Evolutionary conservation across 2,329 filamentous ascomycete genomes (phyloP), one percentile per base, ranked within the genome.

Genomic region (Botrytis cinerea): DNA sequence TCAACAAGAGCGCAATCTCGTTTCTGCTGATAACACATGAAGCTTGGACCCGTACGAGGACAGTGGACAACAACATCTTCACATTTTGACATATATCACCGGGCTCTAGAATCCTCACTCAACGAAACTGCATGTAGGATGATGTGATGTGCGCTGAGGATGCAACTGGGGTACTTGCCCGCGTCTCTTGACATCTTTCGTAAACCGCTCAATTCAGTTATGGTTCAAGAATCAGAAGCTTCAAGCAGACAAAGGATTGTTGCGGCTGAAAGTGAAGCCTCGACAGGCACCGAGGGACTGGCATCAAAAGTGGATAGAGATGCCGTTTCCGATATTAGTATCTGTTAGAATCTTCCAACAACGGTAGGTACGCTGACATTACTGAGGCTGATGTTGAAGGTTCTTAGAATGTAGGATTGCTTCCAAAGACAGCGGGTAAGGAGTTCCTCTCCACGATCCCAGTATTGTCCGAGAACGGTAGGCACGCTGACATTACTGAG

Each of bases 21-120:
- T 72, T 72, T 69, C 54, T 43, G 16, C n/a, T 38, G 71, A 60
- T 61, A 59, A 51, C 54, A 61, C 48, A 64, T 48, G 63, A 61
- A 69, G 71, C 71, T 69, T 72, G 63, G 71, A 22, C 63, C 40
- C 14, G 28, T 48, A 48, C 32, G 43, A 69, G 54, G 38, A 62
- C 54, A 35, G 28, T 70, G 68, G 28, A 46, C 68, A 12, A 16
- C n/a, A 14, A 70, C 46, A 25, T 61, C 28, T 35, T 45, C n/a
- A n/a, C 22, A 43, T 60, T 57, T 14, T 57, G 67, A 35, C 28
- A 57, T 57, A 70, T 35, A 59, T 45, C 43, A 57, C 60, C 45
- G 46, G 38, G 16, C 54, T 46, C 28, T 45, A 45, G 22, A 70
- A 70, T 43, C 38, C 66, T 57, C 66, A 57, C 66, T 57, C 48